Percentiles rank a stretch among this genome's conserved stretches.
Conservation (phyloP, 2,329 filamentous ascomycete genomes). For the Nectriaceae sp. region DNA sequence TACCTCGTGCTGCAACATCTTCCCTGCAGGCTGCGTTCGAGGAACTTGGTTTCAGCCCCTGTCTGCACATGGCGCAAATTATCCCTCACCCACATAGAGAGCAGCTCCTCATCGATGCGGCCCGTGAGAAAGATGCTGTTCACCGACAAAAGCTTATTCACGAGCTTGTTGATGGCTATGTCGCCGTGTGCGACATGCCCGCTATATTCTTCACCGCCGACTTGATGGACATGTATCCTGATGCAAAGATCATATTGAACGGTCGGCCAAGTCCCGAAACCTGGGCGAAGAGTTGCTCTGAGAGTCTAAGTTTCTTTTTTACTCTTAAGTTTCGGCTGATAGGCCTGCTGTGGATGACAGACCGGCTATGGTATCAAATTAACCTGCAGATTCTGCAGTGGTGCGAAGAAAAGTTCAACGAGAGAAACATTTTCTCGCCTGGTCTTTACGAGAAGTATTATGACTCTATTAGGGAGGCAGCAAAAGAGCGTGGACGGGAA, state of each 20-base stretch:
- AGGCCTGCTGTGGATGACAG: conserved; percentile 27
- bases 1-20: conserved; percentile 38
- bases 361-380: conserved; percentile 31
- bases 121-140: conserved; percentile 27
- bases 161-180: conserved; percentile 34
- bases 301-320: conserved; percentile 31
- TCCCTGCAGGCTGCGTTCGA: conserved; percentile 38
- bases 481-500: no score
- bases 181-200: conserved; percentile 32
- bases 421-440: no score
- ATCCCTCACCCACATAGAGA: conserved; percentile 24
- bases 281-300: conserved; percentile 30
- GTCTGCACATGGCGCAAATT: conserved; percentile 37
- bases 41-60: conserved; percentile 29
- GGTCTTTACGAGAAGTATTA: no score
- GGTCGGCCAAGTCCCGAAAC: conserved; percentile 24
- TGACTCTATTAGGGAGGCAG: no score
- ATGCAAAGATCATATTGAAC: conserved; percentile 36
- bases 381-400: conserved; percentile 12
- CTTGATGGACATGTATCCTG: conserved; percentile 41
- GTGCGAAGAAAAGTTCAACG: no score
- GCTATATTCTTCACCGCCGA: conserved; percentile 35
- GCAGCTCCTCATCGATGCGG: conserved; percentile 27
- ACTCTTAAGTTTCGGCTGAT: conserved; percentile 26
- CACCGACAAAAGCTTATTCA: conserved; percentile 32